Base-by-base conservation (phyloP, 768 basidiomycete species). In the Boletus rubescentipes region DNA sequence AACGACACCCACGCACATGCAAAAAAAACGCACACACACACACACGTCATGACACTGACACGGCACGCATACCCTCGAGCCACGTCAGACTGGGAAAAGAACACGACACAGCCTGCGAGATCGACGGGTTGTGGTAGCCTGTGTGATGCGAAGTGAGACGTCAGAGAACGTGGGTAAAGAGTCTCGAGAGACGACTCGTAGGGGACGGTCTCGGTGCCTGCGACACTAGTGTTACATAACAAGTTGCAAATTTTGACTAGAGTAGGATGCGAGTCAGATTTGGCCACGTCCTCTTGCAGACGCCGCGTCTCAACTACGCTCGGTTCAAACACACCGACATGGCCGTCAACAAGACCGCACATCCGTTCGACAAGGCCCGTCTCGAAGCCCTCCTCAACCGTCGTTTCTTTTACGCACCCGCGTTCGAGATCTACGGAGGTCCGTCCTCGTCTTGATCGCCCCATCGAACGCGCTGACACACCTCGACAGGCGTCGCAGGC, bases 361-460 rank as follows among this genome's bases (percentile, higher is more conserved):
- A 94, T 66, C 68, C 85, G 2, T 99, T 99, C 67, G 91, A 95
- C 72, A 96, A 95, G 73, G 59, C 75, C 20, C 81, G 86, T 21
- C 80, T 98, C 31, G 97, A 98, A 64, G 86, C 86, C 21, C 73
- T 96, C 43, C 80, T 98, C 50, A 89, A 86, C 66, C 84, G 90
- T 52, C 79, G 97, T 45, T 99, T 99, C 79, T 99, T 98, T 79
- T 98, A 91, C 68, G 92, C 96, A 4, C 96, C 96, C 21, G 92
- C 97, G 5, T 99, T 98, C 65, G 97, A 98, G 73, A 98, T 99
- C 76, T 98, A 98, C 65, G 94, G 96, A 55, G 97, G 96, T 93
- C n/a, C 18, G 50, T 10, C 2, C 6, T 26, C 26, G 26, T 26
- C 26, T 26, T 26, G 4, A 26, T 26, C n/a, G n/a, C 26, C 26